Evolutionary conservation across 257 asterid species (phyloP), one percentile per base, ranked within the genome.

Genomic region (Capsicum pubescens): DNA sequence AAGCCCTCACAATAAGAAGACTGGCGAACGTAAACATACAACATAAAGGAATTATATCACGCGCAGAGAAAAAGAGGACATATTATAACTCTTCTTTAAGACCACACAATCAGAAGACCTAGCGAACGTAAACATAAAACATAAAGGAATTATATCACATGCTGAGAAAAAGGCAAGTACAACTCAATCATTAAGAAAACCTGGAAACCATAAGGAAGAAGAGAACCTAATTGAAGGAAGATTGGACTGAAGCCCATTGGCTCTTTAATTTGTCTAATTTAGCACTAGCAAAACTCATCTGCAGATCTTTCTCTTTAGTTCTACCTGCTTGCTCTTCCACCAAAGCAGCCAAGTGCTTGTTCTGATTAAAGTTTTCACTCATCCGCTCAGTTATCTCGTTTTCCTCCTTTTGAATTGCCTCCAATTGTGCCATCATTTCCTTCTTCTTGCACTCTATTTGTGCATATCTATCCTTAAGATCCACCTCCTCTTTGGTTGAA

Each of bases 281-380:
- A n/a, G 35, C 35, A n/a, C 35, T 26, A 17, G 66, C 64, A 9
- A 4, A 9, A 46, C n/a, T 46, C 78, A 82, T 9, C 60, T 66
- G 63, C 15, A 32, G 21, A 55, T 82, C 66, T 82, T 63, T 66
- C 61, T 58, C 84, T 66, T 52, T 19, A 52, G 36, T 48, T 46
- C 52, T 82, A n/a, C 66, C 50, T 11, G 64, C 66, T 74, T 82
- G 67, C 9, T 67, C 68, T 46, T 82, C 80, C 0, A 68, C 84
- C 52, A 82, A 76, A 48, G 80, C 64, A 67, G 8, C 17, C 58
- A 82, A n/a, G 10, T 67, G 76, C 68, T 66, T 54, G 16, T 55
- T 82, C 79, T 46, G 79, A 9, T 66, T 66, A n/a, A 76, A 67
- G 1, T 19, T 59, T 50, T 82, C 52, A 13, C 56, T 13, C 36